These are phyloP conservation scores for Hypoxylon rickii DNA, from an alignment of 495 filamentous ascomycete species.

Conservation along the genomic window DNA sequence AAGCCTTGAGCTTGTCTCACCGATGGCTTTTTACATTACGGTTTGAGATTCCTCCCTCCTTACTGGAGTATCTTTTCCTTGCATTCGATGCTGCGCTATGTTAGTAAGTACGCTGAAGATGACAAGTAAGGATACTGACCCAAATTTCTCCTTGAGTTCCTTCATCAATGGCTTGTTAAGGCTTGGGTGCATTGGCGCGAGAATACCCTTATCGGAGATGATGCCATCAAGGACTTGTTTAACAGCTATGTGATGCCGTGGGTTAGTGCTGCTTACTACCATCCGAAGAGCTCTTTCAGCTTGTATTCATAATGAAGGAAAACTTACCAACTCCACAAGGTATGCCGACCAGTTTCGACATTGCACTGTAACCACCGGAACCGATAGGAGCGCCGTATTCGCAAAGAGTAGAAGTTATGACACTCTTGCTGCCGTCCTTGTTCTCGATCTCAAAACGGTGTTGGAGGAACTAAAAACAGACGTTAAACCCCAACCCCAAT, in stretches of 20 bases:
- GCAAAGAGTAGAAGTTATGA: conserved; percentile 75
- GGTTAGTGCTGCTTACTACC: no score
- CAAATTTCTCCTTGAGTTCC: conserved; percentile 69
- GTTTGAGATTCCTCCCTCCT: no score
- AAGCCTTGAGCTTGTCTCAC: no score
- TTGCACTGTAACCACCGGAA: conserved; percentile 66
- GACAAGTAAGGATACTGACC: conserved; percentile 13
- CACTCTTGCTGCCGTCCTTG: conserved; percentile 71
- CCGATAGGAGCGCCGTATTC: conserved; percentile 85
- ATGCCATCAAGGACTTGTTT: conserved; percentile 85
- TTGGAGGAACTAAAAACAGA: no score
- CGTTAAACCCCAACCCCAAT: no score
- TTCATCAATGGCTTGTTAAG: conserved; percentile 74
- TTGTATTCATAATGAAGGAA: no score
- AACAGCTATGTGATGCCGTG: conserved; percentile 53
- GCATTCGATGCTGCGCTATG: neutral
- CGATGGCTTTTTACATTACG: no score
- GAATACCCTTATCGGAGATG: conserved; percentile 74
- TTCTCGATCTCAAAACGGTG: conserved; percentile 92
- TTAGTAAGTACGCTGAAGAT: neutral
- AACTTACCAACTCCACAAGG: conserved; percentile 38
- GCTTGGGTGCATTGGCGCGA: conserved; percentile 78
- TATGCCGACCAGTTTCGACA: conserved; percentile 84
- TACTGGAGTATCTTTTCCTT: neutral
- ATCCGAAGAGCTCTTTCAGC: no score